Evolutionary conservation across 129 eudicot species (phyloP), one percentile per base, ranked within the genome.

Genomic region (Heracleum sosnowskyi): DNA sequence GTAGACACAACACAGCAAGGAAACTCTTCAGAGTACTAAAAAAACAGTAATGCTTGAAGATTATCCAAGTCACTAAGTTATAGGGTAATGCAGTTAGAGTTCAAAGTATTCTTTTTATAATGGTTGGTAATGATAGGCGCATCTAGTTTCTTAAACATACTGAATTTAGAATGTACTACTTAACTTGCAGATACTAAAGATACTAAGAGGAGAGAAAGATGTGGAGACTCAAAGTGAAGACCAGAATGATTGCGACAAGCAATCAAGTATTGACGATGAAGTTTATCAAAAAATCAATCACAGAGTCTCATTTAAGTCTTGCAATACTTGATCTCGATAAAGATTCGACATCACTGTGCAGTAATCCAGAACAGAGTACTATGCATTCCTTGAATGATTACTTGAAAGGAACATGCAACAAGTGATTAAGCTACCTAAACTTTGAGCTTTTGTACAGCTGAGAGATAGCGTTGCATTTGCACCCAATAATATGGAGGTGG

Each of bases 261-360:
- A 77, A 60, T 80, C 77, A 2, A 68, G 73, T 35, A 70, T 84
- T 29, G 97, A 92, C 64, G 97, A 95, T 81, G 97, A 92, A 79
- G 97, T 92, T 37, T 90, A 92, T 84, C 97, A 93, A 24, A 90
- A n/a, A 88, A 78, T 90, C 93, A 24, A 84, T 89, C 68, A 87
- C 89, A 70, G 93, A 85, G 83, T 88, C 96, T 35, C 96, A 92
- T 76, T 77, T 92, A 80, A 85, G 90, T 81, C 83, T 92, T 39
- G 96, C 93, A n/a, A 87, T 90, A 44, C 87, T 86, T 69, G 98
- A 89, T 63, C 79, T 87, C 10, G 89, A 88, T 16, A 91, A 90
- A 7, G 85, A 82, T 66, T 79, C 86, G 9, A 71, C 86, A 18
- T 88, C 84, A 13, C 85, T 86, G 11, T 90, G 86, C 82, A 86